Base-by-base conservation (phyloP, 768 basidiomycete species). In the Obba rivulosa region DNA sequence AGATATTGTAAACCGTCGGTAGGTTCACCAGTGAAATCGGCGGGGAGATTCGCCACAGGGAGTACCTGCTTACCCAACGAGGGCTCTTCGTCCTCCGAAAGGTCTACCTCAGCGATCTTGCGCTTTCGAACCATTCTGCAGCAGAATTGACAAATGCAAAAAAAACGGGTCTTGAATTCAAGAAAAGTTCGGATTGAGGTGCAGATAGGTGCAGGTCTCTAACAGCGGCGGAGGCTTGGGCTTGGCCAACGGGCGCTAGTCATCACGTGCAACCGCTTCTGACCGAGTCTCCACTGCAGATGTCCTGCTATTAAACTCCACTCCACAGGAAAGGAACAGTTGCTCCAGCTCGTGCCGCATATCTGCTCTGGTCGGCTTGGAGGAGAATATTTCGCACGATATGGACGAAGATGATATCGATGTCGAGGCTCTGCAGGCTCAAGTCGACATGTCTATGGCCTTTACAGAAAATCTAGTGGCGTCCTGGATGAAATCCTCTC, bases 11-110 rank as follows among this genome's bases (percentile, higher is more conserved):
- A 55, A 2, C 89, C 89, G 65, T 91, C 83, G 57, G 66, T 63
- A 0, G 89, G 87, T 42, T 74, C 75, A 21, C 71, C 78, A 53
- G 79, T 67, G 60, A 85, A 92, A 59, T 84, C 73, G 17, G 68
- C 61, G n/a, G 87, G 85, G 43, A 92, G 74, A 57, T 81, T 75
- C 17, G 89, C 88, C n/a, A 92, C 85, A 16, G 89, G 89, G 3
- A 92, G 72, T 21, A 78, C 85, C 65, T 89, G 87, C 53, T 69
- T 79, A 37, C 87, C 87, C 43, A 79, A 74, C 8, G 73, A 63
- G 14, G 76, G 70, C 43, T 83, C 80, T 8, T 79, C 85, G 13
- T 79, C 77, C 39, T 83, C 81, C 5, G 72, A 76, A 56, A 75
- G 74, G 17, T 76, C 74, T 2, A 60, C 39, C 10, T 78, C 71